A percentile compares a stretch with the other conserved stretches of the same genome.
phyloP scores from a whole-genome alignment of 2,329 filamentous ascomycete genomes.

The Aspergillus pseudoglaucus region DNA sequence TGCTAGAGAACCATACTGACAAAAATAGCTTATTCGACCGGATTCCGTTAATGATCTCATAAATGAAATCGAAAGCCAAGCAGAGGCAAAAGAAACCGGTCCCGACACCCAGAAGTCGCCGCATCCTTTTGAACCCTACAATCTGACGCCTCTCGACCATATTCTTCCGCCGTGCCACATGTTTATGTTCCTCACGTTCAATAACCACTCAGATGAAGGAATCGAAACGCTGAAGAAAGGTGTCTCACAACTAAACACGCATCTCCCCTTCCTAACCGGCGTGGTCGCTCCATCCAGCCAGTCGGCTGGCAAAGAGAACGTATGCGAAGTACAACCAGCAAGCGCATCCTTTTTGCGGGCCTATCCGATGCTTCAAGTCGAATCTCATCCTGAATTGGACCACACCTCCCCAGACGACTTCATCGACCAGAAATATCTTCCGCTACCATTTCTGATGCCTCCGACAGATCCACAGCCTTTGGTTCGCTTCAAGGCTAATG shows the following conservation, averaged over 20 bases:
- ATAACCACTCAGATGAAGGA: not conserved
- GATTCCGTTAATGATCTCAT: not conserved
- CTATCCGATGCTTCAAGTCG: constrained; percentile 5
- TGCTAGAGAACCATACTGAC: not conserved
- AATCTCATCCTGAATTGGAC: constrained; percentile 3
- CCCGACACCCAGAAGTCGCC: not conserved
- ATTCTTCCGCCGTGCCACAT: constrained; percentile 3
- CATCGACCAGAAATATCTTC: constrained; percentile 3
- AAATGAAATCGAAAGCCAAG: not conserved
- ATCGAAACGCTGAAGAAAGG: constrained; percentile 1
- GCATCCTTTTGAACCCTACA: constrained; percentile 1
- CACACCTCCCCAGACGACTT: constrained; percentile 2
- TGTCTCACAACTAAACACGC: constrained; percentile 1
- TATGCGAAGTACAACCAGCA: constrained; percentile 4
- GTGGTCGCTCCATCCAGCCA: constrained; percentile 1
- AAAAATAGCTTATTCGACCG: not conserved
- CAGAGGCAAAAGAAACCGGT: not conserved
- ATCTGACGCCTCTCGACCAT: constrained; percentile 2
- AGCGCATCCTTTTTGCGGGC: not conserved
- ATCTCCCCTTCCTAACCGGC: constrained; percentile 3
- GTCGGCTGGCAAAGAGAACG: not conserved
- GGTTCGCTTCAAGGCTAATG: not conserved
- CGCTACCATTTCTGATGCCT: not conserved
- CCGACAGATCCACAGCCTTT: not conserved
- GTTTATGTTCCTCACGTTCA: constrained; percentile 2